Evolutionary conservation across 352 stramenopile species (phyloP).

Genomic region (Globisporangium radiosum): DNA sequence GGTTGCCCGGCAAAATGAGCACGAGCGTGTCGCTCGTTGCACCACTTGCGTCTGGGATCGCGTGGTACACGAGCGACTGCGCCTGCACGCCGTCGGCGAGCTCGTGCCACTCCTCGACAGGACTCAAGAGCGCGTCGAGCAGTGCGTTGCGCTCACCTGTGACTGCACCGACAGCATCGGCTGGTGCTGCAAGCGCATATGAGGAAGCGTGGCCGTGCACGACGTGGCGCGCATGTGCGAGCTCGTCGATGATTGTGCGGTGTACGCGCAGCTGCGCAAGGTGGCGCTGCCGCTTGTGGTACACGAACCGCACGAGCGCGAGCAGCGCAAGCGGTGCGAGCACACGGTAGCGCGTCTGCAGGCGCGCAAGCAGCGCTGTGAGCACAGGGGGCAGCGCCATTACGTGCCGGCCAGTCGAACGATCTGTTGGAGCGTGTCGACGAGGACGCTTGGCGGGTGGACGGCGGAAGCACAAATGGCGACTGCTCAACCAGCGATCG

Average conservation of each 20-base stretch:
- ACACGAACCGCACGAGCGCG: constrained; percentile 37
- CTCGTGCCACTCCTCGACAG: constrained; percentile 45
- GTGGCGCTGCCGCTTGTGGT: constrained; percentile 34
- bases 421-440: too few relatives aligned
- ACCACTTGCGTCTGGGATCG: constrained; percentile 10
- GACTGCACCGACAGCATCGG: not conserved
- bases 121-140: constrained; percentile 11
- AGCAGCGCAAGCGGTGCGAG: constrained; percentile 31
- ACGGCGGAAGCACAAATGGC: too few relatives aligned
- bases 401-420: not conserved
- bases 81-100: constrained; percentile 32
- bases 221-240: constrained; percentile 12
- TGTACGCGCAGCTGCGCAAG: constrained; percentile 35
- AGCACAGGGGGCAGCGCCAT: constrained; percentile 11
- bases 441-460: too few relatives aligned
- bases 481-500: too few relatives aligned
- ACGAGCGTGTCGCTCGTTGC: constrained; percentile 34
- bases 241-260: constrained; percentile 21
- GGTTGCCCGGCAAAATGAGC: constrained; percentile 62
- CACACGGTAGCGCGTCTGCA: constrained; percentile 26
- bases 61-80: constrained; percentile 46
- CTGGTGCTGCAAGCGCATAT: not conserved
- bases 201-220: constrained; percentile 2
- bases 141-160: constrained; percentile 6
- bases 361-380: constrained; percentile 17